A percentile compares a stretch with the other conserved stretches of the same genome.
phyloP scores from a whole-genome alignment of 192 early-diverging fungal species.

The Coemansia sp. region DNA sequence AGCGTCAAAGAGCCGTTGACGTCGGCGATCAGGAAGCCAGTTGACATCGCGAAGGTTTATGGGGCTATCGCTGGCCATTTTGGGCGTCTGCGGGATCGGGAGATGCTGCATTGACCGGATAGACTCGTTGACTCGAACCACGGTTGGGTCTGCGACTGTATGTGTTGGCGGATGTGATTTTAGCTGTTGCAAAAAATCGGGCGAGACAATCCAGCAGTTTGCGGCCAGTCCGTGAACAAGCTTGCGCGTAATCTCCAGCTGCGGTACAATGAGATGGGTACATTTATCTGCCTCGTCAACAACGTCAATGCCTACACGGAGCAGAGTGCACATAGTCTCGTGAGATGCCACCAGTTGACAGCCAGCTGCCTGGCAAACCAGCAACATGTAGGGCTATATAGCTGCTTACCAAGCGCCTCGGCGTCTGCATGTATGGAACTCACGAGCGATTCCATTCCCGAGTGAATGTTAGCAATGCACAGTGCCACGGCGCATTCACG shows the following conservation, averaged over 20 bases:
- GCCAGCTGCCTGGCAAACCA: too few species aligned
- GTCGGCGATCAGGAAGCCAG: constrained; percentile 12
- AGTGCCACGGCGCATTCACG: constrained; percentile 7
- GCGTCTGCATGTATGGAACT: constrained; percentile 1
- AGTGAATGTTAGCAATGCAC: constrained; percentile 19
- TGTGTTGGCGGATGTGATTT: not conserved
- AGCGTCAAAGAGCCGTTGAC: constrained; percentile 14
- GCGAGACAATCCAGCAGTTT: constrained; percentile 7
- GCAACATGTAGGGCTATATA: not conserved
- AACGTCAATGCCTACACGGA: constrained; percentile 5
- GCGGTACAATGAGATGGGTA: constrained; percentile 28
- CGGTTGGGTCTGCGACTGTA: constrained; percentile 3
- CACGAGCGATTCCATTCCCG: not conserved
- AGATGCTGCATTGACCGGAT: constrained; percentile 13
- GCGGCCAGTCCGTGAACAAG: constrained; percentile 24
- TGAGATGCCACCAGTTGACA: too few species aligned
- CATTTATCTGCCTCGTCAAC: constrained; percentile 9
- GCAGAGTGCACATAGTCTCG: too few species aligned
- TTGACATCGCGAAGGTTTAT: constrained; percentile 14
- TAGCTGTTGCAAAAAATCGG: constrained; percentile 13
- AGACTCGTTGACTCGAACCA: constrained; percentile 7
- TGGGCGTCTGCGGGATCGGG: constrained; percentile 6
- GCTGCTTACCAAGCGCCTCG: not conserved
- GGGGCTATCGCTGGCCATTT: constrained; percentile 11
- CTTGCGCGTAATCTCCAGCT: constrained; percentile 26